These are phyloP conservation scores for Aspergillus sp. DNA, from an alignment of 2,329 filamentous ascomycete species.

Conservation along the genomic window DNA sequence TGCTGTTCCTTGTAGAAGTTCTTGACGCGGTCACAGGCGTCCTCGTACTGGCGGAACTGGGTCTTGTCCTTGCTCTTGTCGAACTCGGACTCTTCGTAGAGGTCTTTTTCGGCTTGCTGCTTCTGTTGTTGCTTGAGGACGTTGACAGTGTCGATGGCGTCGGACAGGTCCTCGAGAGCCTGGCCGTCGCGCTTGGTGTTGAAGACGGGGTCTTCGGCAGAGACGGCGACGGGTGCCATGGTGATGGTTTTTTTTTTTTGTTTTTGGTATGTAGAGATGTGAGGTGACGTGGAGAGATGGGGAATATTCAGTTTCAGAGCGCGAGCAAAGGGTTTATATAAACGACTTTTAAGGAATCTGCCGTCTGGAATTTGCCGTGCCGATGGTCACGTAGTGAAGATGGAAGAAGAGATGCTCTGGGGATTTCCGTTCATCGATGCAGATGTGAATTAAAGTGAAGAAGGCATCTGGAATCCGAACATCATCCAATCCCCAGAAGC, in stretches of 20 bases:
- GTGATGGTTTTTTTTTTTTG: slow-evolving; percentile 8
- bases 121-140: slow-evolving; percentile 46
- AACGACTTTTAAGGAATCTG: background rate
- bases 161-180: slow-evolving; percentile 57
- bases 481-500: background rate
- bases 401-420: too few relatives aligned
- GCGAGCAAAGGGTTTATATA: background rate
- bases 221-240: slow-evolving; percentile 32
- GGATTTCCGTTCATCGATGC: too few relatives aligned
- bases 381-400: too few relatives aligned
- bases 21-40: slow-evolving; percentile 79
- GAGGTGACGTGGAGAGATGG: background rate
- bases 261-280: background rate
- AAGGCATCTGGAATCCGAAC: background rate
- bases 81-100: slow-evolving; percentile 62
- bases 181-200: slow-evolving; percentile 53
- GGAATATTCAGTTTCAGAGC: background rate
- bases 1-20: slow-evolving; percentile 76
- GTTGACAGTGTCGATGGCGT: slow-evolving; percentile 60
- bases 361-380: too few relatives aligned
- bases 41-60: slow-evolving; percentile 77
- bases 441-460: too few relatives aligned
- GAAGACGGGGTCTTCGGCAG: slow-evolving; percentile 19
- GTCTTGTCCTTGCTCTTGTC: slow-evolving; percentile 75
- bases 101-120: slow-evolving; percentile 21